A percentile compares a stretch with the other conserved stretches of the same genome.
Evolutionary conservation across 805 yeast species (phyloP).

Genomic region (Wickerhamiella nectarea): DNA sequence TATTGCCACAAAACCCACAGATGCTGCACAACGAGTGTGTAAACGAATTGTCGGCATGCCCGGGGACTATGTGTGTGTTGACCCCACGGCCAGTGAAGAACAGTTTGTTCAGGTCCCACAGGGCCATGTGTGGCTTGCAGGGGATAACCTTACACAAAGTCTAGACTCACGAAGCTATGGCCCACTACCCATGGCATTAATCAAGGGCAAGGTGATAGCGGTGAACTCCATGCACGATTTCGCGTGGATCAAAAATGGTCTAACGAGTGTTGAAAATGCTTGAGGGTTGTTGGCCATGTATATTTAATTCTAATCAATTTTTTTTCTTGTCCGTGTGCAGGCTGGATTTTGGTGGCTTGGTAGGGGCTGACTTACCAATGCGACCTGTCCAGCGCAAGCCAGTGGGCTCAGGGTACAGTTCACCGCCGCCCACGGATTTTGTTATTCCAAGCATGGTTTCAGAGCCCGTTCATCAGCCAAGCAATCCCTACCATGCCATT

Average conservation of each 20-base stretch:
- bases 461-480: slow-evolving; percentile 12
- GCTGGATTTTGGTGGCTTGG: too few relatives aligned
- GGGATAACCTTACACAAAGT: slow-evolving; percentile 80
- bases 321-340: too few relatives aligned
- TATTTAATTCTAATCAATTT: not conserved
- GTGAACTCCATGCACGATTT: slow-evolving; percentile 13
- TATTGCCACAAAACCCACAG: slow-evolving; percentile 81
- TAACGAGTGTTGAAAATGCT: not conserved
- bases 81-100: slow-evolving; percentile 37
- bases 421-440: slow-evolving; percentile 16
- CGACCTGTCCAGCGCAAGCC: slow-evolving; percentile 17
- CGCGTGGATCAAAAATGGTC: slow-evolving; percentile 14
- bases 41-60: slow-evolving; percentile 94
- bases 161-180: slow-evolving; percentile 83
- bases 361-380: slow-evolving; percentile 3
- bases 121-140: slow-evolving; percentile 96
- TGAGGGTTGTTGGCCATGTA: slow-evolving; percentile 9
- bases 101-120: slow-evolving; percentile 67
- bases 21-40: slow-evolving; percentile 73
- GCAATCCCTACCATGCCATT: slow-evolving; percentile 18
- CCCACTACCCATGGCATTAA: slow-evolving; percentile 76
- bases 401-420: slow-evolving; percentile 18
- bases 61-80: slow-evolving; percentile 70
- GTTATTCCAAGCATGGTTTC: slow-evolving; percentile 6
- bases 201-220: slow-evolving; percentile 70